phyloP scores from a whole-genome alignment of 768 basidiomycete species.

The Cyclocybe aegerita region DNA sequence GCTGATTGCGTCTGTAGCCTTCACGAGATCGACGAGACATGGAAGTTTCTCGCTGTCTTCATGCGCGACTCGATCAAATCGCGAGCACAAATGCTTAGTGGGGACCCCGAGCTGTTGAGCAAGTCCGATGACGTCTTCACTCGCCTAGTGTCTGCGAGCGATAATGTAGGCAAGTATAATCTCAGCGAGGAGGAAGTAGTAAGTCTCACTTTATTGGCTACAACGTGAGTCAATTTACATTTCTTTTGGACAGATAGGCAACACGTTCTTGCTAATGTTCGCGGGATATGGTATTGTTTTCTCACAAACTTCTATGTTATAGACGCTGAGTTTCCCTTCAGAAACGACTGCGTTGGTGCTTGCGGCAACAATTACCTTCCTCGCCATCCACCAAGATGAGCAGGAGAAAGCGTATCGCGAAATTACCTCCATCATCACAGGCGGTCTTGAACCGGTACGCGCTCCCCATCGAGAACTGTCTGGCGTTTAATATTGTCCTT shows the following conservation, averaged over 20 bases:
- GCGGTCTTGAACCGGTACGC: conserved; percentile 5
- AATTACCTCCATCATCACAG: conserved; percentile 1
- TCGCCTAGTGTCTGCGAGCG: conserved; percentile 17
- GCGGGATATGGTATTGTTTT: conserved; percentile 20
- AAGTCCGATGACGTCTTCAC: conserved; percentile 14
- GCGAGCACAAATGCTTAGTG: conserved; percentile 9
- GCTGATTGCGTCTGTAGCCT: conserved; percentile 6
- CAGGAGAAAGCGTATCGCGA: conserved; percentile 9
- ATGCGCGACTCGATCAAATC: conserved; percentile 10
- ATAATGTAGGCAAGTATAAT: conserved; percentile 14
- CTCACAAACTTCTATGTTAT: too few species aligned
- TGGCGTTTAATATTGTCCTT: too few species aligned
- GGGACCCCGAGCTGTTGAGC: not conserved
- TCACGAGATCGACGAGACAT: conserved; percentile 13
- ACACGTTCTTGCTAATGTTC: conserved; percentile 23
- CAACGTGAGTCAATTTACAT: not conserved
- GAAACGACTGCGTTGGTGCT: conserved; percentile 11
- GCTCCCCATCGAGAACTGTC: too few species aligned
- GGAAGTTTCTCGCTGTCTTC: conserved; percentile 14
- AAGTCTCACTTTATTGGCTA: not conserved
- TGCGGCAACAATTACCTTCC: conserved; percentile 3
- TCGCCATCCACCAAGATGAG: conserved; percentile 7
- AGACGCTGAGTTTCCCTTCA: not conserved
- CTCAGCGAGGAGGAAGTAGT: conserved; percentile 22
- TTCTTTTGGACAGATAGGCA: conserved; percentile 16